Base-by-base conservation (phyloP, 495 filamentous ascomycete genomes). In the Oleoguttula mirabilis region DNA sequence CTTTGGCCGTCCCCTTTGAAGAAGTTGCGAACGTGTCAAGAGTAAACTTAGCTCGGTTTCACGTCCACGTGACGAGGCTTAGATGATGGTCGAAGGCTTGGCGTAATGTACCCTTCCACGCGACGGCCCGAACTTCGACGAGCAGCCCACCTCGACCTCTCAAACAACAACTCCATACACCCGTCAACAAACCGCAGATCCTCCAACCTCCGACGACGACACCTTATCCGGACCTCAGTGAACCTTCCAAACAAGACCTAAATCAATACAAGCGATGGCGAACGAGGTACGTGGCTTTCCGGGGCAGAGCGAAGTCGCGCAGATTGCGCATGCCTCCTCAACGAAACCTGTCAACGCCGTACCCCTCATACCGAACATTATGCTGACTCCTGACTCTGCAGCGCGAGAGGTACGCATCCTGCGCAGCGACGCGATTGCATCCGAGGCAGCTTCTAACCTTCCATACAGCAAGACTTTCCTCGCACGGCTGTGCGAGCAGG, bases 401-500 rank as follows among this genome's bases (percentile, higher is more conserved):
- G 43, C 48, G 48, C 20, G 48, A 51, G 43, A 45, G 48, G 48
- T 51, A 51, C 37, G 43, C 6, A 1, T 25, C n/a, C 8, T 2
- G 4, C 4, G 4, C 12, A n/a, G 25, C 15, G 10, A 10, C 34
- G 41, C 47, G 47, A 50, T 20, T 4, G 2, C n/a, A 12, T 14
- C 15, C 10, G 25, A 53, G 36, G 36, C 61, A 59, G 63, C 55
- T 54, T 31, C 60, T 62, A 48, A 41, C 60, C 51, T 49, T 63
- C 22, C 14, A n/a, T 28, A 60, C 66, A 98, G 92, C 83, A 96
- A 99, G 81, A 99, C 90, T 57, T 99, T 99, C 76, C 85, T 99
- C 63, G 90, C 90, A 61, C 79, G 90, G 72, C 85, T 99, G 63
- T 96, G 90, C 75, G 90, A 99, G 84, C 90, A 99, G 80, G 90